Evolutionary conservation across 306 rosid species (phyloP), one percentile per base, ranked within the genome.

Genomic region (Trifolium repens): DNA sequence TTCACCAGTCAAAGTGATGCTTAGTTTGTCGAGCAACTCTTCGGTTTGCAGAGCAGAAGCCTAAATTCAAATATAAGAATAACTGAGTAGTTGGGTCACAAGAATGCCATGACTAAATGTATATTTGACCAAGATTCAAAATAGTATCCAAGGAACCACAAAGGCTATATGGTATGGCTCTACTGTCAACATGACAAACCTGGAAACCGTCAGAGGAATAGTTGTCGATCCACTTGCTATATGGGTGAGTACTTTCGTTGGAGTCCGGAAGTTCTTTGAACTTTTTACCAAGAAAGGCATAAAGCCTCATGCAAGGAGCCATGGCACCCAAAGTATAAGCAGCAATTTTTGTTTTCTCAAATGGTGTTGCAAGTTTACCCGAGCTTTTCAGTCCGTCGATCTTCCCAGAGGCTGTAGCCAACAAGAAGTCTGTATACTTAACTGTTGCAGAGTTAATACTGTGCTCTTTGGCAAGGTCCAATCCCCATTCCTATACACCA

Each of bases 231-330:
- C 99, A 96, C 84, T 89, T 96, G 85, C 79, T 84, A 88, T 78
- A 96, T 9, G 86, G 96, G 81, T 96, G 99, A 73, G 85, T 55
- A 49, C 62, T 85, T 62, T 68, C 73, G 1, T 77, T 58, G 73
- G 81, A 66, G 74, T 86, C 82, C 69, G 73, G 71, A 80, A 88
- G 89, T 68, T 73, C 82, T 85, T 80, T 67, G 67, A 96, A 87
- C 87, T 89, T 87, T 64, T 85, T 89, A 47, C 98, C 98, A 79
- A 96, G 32, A 85, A 84, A 87, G 69, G 99, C 97, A 79, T 96
- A 96, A 35, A 96, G 86, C 77, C 91, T 96, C 99, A 92, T 92
- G 83, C 99, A 96, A 68, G 99, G 99, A 74, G 96, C 83, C 97
- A 91, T 86, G 80, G 97, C 99, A 79, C 97, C 97, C 69, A 96